phyloP scores from a whole-genome alignment of 768 basidiomycete species.

The Asterophora lycoperdoides region DNA sequence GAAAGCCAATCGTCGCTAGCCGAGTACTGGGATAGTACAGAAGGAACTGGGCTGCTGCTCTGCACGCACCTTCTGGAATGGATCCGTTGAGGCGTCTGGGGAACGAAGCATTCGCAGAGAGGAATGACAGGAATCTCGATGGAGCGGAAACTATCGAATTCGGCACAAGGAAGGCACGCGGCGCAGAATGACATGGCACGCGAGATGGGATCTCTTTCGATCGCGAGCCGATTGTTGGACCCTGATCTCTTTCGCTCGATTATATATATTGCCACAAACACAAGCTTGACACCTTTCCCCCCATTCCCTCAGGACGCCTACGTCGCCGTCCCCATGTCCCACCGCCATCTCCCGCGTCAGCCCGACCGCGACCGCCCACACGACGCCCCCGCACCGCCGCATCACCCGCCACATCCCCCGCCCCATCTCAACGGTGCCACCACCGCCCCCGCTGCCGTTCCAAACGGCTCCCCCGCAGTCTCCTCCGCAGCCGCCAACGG shows the following conservation, averaged over 20 bases:
- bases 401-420: conserved; percentile 33
- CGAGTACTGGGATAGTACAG: conserved; percentile 2
- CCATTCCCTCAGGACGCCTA: conserved; percentile 29
- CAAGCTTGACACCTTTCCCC: conserved; percentile 42
- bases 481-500: conserved; percentile 32
- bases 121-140: conserved; percentile 18
- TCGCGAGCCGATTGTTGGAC: conserved; percentile 44
- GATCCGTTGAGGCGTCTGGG: conserved; percentile 22
- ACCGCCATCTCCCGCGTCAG: conserved; percentile 57
- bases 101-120: conserved; percentile 9
- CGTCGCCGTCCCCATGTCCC: conserved; percentile 42
- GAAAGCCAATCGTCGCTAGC: conserved; percentile 11
- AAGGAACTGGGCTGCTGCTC: conserved; percentile 3
- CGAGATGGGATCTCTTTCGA: conserved; percentile 47
- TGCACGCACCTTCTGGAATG: conserved; percentile 13
- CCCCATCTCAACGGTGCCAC: conserved; percentile 53
- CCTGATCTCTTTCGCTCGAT: conserved; percentile 40
- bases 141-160: conserved; percentile 45
- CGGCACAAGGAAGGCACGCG: conserved; percentile 32
- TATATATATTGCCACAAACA: conserved; percentile 56
- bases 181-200: conserved; percentile 42
- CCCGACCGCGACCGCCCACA: conserved; percentile 63
- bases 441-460: conserved; percentile 36
- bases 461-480: conserved; percentile 47
- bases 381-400: conserved; percentile 41